These are phyloP conservation scores for Elsinoe australis DNA, from an alignment of 2,329 filamentous ascomycete genomes.

Conservation along the genomic window DNA sequence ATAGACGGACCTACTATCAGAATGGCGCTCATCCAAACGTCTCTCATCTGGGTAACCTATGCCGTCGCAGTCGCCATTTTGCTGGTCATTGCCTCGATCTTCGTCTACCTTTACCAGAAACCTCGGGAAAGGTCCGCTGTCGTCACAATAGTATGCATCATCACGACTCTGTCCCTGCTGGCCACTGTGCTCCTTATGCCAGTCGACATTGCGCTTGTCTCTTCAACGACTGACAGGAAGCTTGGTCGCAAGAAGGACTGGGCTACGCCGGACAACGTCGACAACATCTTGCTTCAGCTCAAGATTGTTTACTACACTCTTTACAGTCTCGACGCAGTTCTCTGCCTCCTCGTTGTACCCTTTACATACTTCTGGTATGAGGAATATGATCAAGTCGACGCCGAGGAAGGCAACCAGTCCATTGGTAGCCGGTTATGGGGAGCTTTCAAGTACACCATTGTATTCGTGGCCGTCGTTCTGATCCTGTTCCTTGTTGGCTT, in stretches of 20 bases:
- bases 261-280: slow-evolving; percentile 76
- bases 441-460: slow-evolving; percentile 85
- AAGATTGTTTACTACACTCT: slow-evolving; percentile 87
- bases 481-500: slow-evolving; percentile 87
- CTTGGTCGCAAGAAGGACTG: slow-evolving; percentile 85
- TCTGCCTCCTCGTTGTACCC: slow-evolving; percentile 83
- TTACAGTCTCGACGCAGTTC: slow-evolving; percentile 81
- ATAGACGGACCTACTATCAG: too few relatives aligned
- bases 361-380: slow-evolving; percentile 99
- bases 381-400: slow-evolving; percentile 87
- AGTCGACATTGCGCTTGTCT: slow-evolving; percentile 91
- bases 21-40: slow-evolving; percentile 73
- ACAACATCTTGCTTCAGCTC: slow-evolving; percentile 69
- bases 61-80: slow-evolving; percentile 71
- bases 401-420: slow-evolving; percentile 69
- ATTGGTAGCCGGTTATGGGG: slow-evolving; percentile 64
- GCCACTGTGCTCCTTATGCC: slow-evolving; percentile 88
- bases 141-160: slow-evolving; percentile 75
- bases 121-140: slow-evolving; percentile 75
- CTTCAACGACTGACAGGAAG: slow-evolving; percentile 69
- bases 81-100: slow-evolving; percentile 69
- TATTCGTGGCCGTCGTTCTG: slow-evolving; percentile 70
- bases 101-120: slow-evolving; percentile 85
- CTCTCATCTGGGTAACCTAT: slow-evolving; percentile 92
- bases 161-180: slow-evolving; percentile 78